A percentile compares a stretch with the other conserved stretches of the same genome.
These are phyloP conservation scores for Entoloma clypeatum DNA, from an alignment of 1,284 basidiomycete genomes.

Conservation along the genomic window DNA sequence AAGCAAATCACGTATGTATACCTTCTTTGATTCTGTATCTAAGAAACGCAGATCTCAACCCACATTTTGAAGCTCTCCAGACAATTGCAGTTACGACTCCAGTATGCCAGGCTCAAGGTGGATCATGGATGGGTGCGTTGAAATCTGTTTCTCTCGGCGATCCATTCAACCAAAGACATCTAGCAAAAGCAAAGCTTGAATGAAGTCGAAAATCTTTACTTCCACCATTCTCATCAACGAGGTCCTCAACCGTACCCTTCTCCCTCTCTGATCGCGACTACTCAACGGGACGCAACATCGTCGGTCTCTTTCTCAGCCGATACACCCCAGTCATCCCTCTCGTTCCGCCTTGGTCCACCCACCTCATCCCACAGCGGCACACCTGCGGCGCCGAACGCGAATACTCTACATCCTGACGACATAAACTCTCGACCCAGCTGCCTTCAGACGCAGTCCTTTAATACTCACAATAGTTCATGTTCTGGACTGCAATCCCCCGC, in stretches of 20 bases:
- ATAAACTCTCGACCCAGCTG: constrained; percentile 1
- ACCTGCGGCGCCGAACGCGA: not conserved
- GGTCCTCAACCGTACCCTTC: constrained; percentile 27
- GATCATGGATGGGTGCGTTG: constrained; percentile 73
- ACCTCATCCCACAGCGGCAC: constrained; percentile 14
- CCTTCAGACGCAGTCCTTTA: constrained; percentile 3
- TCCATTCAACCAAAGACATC: constrained; percentile 1
- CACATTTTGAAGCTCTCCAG: constrained; percentile 50
- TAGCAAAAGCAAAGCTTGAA: constrained; percentile 73
- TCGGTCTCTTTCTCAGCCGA: constrained; percentile 9
- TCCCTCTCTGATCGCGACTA: constrained; percentile 21
- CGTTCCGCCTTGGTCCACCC: constrained; percentile 23
- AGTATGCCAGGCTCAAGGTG: constrained; percentile 75
- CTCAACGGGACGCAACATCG: constrained; percentile 19
- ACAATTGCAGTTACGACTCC: constrained; percentile 70
- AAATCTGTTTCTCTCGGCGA: constrained; percentile 2
- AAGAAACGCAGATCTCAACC: too few relatives aligned
- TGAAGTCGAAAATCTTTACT: constrained; percentile 77
- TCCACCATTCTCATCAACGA: constrained; percentile 55
- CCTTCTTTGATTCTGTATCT: not conserved
- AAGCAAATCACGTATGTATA: constrained; percentile 55
- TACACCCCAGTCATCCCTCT: constrained; percentile 24
- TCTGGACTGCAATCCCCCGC: not conserved
- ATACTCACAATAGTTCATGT: not conserved
- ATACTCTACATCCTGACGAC: constrained; percentile 2